Base-by-base conservation (phyloP, 2,329 filamentous ascomycete genomes). In the Clonostachys sp. region DNA sequence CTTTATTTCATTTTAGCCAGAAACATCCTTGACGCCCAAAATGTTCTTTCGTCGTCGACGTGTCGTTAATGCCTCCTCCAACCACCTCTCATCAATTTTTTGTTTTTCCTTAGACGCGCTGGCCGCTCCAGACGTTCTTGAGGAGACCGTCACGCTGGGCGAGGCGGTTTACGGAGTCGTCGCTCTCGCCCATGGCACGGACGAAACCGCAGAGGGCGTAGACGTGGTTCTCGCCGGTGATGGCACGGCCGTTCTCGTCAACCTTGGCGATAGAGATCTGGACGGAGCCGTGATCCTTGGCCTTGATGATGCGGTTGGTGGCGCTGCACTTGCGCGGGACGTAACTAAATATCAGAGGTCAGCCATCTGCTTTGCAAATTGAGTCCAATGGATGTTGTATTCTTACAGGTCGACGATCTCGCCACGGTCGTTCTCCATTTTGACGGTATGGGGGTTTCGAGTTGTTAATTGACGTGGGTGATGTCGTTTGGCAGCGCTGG, bases 401-500 rank as follows among this genome's bases (percentile, higher is more conserved):
- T 76, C 86, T 77, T 86, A 96, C 90, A 96, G 91, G 81, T 97
- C 92, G 75, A 97, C 94, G 80, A 96, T 91, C 78, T 97, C 91
- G 81, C 92, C 92, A 80, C 91, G 91, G 83, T 97, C 94, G 91
- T 99, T 99, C 85, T 99, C 94, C 94, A 97, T 99, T 78, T 83
- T 91, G 70, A 67, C 74, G 68, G 65, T 62, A 51, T 60, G 58
- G 56, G 53, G 55, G 58, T 56, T 56, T 59, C 59, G 51, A 55
- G 58, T 55, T 55, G 57, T 59, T 41, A 48, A 49, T 53, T 48
- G 45, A 41, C 40, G 44, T 24, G 43, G 34, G 38, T n/a, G 33
- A 40, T 34, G 39, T 44, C 41, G 48, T 42, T 42, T 36, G 41
- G 30, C 46, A 39, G 43, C 43, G 50, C 41, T 51, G 44, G 40